Conservation (phyloP, 805 yeast genomes). For the Ogataea pini region DNA sequence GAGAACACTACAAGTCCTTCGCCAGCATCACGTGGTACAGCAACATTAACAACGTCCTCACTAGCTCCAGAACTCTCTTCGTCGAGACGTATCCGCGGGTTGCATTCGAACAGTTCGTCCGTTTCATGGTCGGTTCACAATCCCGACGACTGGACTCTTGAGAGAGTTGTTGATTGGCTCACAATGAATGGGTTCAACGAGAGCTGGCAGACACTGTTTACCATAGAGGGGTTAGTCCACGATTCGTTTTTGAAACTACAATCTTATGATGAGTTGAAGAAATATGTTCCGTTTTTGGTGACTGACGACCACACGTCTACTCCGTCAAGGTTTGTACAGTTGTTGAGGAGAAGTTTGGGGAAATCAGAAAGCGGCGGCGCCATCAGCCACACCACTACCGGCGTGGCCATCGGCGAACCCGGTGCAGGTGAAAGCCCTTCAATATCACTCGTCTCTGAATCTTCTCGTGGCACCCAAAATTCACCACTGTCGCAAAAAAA, state of each 20-base stretch:
- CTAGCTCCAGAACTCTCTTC: background rate
- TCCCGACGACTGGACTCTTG: constrained; percentile 70
- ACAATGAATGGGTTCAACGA: constrained; percentile 66
- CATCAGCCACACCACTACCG: too few relatives aligned
- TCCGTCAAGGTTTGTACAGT: constrained; percentile 58
- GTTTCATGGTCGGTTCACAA: constrained; percentile 48
- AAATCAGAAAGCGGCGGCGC: constrained; percentile 4
- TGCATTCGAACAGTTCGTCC: constrained; percentile 27
- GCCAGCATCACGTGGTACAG: background rate
- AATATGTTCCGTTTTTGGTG: constrained; percentile 39
- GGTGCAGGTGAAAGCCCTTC: constrained; percentile 15
- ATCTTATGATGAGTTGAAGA: constrained; percentile 54
- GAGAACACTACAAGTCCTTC: constrained; percentile 10
- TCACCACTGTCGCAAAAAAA: background rate
- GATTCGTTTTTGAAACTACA: constrained; percentile 64
- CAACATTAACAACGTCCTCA: background rate
- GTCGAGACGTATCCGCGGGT: constrained; percentile 11
- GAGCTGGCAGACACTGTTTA: constrained; percentile 71
- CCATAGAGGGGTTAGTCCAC: constrained; percentile 57
- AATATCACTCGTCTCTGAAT: constrained; percentile 22
- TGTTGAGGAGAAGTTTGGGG: constrained; percentile 47
- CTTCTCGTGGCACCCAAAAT: constrained; percentile 18
- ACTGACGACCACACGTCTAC: constrained; percentile 47
- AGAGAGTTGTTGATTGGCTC: constrained; percentile 70
- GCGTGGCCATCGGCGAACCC: background rate